Conservation (phyloP, 768 basidiomycete genomes). For the Podaxis sp. region DNA sequence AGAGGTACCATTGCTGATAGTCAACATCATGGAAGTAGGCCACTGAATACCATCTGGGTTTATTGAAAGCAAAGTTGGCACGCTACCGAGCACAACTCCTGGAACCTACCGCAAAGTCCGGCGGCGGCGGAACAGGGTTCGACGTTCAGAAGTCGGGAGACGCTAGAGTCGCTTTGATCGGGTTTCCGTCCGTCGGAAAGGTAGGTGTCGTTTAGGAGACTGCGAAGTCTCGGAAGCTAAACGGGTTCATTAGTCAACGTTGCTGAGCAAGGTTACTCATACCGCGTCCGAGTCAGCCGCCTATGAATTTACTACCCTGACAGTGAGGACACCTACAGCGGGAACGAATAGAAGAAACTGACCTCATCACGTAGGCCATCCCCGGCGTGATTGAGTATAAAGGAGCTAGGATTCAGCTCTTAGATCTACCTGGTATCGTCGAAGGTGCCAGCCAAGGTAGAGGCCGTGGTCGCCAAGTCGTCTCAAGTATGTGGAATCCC, state of each 20-base stretch:
- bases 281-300: slow-evolving; percentile 87
- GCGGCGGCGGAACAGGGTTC: slow-evolving; percentile 78
- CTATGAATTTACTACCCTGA: slow-evolving; percentile 94
- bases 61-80: slow-evolving; percentile 91
- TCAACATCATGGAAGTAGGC: slow-evolving; percentile 47
- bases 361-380: slow-evolving; percentile 59
- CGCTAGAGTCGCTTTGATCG: slow-evolving; percentile 87
- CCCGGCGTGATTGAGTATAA: slow-evolving; percentile 97
- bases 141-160: slow-evolving; percentile 83
- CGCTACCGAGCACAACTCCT: slow-evolving; percentile 93
- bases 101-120: slow-evolving; percentile 84
- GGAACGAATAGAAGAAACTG: neutral
- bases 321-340: slow-evolving; percentile 36
- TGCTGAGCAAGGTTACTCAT: slow-evolving; percentile 87
- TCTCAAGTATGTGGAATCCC: slow-evolving; percentile 60
- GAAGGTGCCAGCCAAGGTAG: slow-evolving; percentile 89
- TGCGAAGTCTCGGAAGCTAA: neutral
- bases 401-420: slow-evolving; percentile 85
- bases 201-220: slow-evolving; percentile 24
- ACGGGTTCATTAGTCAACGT: slow-evolving; percentile 60
- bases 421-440: slow-evolving; percentile 95
- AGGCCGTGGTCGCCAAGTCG: slow-evolving; percentile 94
- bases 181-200: slow-evolving; percentile 95
- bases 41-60: slow-evolving; percentile 91
- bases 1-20: slow-evolving; percentile 4